Evolutionary conservation across 2,329 filamentous ascomycete species (phyloP), one percentile per base, ranked within the genome.

Genomic region (Alternaria arborescens): DNA sequence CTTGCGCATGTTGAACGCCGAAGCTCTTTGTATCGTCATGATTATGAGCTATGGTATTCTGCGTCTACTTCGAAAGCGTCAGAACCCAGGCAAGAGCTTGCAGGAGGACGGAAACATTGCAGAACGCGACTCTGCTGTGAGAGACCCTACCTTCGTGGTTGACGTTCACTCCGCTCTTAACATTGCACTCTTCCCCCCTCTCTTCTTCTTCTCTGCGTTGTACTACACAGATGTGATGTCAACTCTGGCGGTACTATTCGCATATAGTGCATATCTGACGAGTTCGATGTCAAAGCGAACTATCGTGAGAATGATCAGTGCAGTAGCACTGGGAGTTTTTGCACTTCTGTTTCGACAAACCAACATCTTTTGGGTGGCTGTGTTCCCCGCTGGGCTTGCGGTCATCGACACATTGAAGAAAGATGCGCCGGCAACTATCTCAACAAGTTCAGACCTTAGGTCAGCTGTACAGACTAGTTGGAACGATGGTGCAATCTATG

Each of bases 151-250:
- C 3, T 43, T 48, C 24, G 16, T 68, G 73, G 81, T 69, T 40
- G 70, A 78, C 4, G 74, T 85, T 26, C 87, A 92, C 68, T 88
- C 87, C 0, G 91, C 90, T 3, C 73, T 95, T 67, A 97, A 97
- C 67, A 87, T 97, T 41, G 88, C 88, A 18, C 82, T 97, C 0
- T 97, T 98, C 64, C 95, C 95, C 0, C 87, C 94, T 0, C 78
- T 99, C 0, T 97, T 97, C 83, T 99, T 99, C 84, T 99, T 99
- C 79, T 95, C 93, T 0, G 93, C 88, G 0, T 82, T 99, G 8
- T 99, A 97, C 78, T 99, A 99, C 77, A 99, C 95, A 0, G 95
- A 99, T 77, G 86, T 97, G 3, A 84, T 91, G 52, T 96, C 94
- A 0, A 91, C 93, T 0, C 82, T 91, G 8, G 84, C 88, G 1